A percentile compares a stretch with the other conserved stretches of the same genome.
phyloP scores from a whole-genome alignment of 306 rosid genomes.

The Dicorynia guianensis region DNA sequence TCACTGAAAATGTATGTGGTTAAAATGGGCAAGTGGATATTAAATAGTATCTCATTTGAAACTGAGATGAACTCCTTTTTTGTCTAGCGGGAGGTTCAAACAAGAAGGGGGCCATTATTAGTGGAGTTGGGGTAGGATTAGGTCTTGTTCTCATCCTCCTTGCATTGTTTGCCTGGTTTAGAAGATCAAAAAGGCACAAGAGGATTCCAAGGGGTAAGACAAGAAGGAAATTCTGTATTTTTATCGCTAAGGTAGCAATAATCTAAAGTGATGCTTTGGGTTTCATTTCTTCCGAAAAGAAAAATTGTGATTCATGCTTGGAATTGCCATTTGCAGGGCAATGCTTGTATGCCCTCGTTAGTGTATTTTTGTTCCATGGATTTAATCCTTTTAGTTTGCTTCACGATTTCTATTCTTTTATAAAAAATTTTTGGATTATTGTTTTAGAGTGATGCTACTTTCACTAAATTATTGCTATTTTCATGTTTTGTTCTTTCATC shows the following conservation, averaged over 20 bases:
- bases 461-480: too few species aligned
- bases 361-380: too few species aligned
- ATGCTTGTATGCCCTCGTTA: too few species aligned
- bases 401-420: too few species aligned
- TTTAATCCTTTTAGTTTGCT: too few species aligned
- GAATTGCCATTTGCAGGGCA: too few species aligned
- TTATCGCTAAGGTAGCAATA: neutral
- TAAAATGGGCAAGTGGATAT: too few species aligned
- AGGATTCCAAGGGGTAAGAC: conserved; percentile 38
- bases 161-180: conserved; percentile 36
- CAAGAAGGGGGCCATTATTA: conserved; percentile 45
- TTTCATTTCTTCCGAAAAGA: neutral
- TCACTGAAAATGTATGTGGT: conserved; percentile 6
- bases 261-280: neutral
- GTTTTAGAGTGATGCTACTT: too few species aligned
- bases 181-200: conserved; percentile 28
- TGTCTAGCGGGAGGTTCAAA: conserved; percentile 10
- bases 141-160: conserved; percentile 35
- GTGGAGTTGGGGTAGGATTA: conserved; percentile 50
- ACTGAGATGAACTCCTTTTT: neutral
- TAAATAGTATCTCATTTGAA: neutral
- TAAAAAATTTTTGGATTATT: too few species aligned
- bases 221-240: neutral
- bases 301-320: neutral
- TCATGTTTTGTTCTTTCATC: too few species aligned